A percentile compares a stretch with the other conserved stretches of the same genome.
Conservation (phyloP, 768 basidiomycete species). For the Amanita pseudoporphyria region DNA sequence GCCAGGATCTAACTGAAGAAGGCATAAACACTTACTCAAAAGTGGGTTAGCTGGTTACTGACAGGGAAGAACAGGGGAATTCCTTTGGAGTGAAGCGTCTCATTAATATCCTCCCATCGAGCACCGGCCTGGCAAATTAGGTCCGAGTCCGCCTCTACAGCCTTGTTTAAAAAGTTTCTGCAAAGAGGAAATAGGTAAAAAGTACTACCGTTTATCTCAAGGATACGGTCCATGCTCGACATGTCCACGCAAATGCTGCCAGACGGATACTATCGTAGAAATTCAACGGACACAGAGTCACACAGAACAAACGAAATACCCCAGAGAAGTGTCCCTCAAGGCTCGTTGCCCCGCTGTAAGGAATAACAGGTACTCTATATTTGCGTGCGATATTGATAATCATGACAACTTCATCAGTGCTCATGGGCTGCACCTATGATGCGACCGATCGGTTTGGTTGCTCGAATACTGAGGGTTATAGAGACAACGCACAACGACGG, state of each 20-base stretch:
- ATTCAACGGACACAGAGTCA: constrained; percentile 1
- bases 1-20: constrained; percentile 54
- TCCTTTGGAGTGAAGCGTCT: constrained; percentile 51
- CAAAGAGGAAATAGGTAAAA: background rate
- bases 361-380: constrained; percentile 66
- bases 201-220: constrained; percentile 58
- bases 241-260: constrained; percentile 81
- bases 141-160: constrained; percentile 59
- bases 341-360: constrained; percentile 81
- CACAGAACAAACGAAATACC: constrained; percentile 26
- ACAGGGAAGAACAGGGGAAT: constrained; percentile 86
- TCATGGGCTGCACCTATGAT: constrained; percentile 42
- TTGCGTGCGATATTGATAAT: constrained; percentile 69
- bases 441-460: background rate
- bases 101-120: constrained; percentile 74
- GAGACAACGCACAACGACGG: constrained; percentile 30
- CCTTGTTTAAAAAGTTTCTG: background rate
- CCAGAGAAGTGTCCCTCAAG: constrained; percentile 83
- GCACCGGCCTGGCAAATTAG: constrained; percentile 69
- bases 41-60: constrained; percentile 13
- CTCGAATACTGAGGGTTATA: background rate
- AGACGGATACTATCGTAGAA: constrained; percentile 24
- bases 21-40: background rate
- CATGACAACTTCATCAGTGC: constrained; percentile 76
- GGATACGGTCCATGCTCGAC: constrained; percentile 73